Conservation (phyloP, 2,329 filamentous ascomycete species). For the Apiospora rasikravindrae region DNA sequence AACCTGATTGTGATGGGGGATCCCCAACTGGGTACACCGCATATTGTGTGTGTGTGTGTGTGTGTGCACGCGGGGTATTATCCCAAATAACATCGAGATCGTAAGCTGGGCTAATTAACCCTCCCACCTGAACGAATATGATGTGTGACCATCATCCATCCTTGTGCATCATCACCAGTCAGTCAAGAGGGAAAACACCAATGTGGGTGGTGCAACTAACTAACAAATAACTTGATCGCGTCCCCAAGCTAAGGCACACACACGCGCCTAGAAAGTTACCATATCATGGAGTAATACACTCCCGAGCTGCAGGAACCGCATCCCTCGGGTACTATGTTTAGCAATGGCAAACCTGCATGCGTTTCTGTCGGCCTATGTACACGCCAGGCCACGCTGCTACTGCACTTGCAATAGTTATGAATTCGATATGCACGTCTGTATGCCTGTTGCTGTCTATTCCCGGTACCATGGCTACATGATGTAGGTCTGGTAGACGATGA, state of each 20-base stretch:
- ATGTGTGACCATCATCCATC: background rate
- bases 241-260: no score
- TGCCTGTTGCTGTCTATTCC: background rate
- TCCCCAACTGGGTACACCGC: background rate
- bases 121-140: background rate
- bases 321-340: constrained; percentile 16
- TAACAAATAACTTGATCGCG: no score
- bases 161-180: background rate
- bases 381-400: background rate
- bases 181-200: background rate
- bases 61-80: background rate
- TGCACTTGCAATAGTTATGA: background rate
- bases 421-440: constrained; percentile 6
- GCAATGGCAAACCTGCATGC: constrained; percentile 16
- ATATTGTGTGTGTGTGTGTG: background rate
- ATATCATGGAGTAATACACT: constrained; percentile 1
- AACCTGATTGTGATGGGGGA: background rate
- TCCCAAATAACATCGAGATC: constrained; percentile 11
- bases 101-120: constrained; percentile 15
- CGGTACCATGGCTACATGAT: background rate
- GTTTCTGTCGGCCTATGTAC: constrained; percentile 18
- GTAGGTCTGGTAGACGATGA: background rate
- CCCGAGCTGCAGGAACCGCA: constrained; percentile 9
- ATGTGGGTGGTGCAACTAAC: background rate
- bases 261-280: background rate